Conservation (phyloP, 2,329 filamentous ascomycete species). For the Ophiosphaerella herpotricha region DNA sequence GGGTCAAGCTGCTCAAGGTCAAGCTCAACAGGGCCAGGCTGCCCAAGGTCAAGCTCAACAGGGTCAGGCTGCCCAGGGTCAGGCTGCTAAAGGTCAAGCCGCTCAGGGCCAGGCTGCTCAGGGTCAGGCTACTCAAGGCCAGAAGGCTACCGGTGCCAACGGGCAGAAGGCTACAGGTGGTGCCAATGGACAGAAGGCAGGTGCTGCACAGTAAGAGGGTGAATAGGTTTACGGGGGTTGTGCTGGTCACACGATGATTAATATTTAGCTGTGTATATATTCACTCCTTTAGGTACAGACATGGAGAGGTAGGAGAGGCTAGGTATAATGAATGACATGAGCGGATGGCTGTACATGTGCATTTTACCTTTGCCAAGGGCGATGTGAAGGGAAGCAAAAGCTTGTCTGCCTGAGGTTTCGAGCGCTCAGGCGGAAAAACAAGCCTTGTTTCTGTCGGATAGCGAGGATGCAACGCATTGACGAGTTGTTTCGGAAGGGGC, state of each 20-base stretch:
- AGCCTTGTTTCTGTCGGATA: background rate
- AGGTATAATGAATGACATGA: background rate
- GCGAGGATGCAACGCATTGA: too few species aligned
- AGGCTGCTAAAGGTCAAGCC: background rate
- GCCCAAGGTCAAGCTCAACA: background rate
- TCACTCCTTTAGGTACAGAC: background rate
- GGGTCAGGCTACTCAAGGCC: background rate
- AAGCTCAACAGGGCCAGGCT: too few species aligned
- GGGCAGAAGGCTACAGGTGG: background rate
- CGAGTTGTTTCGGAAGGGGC: background rate
- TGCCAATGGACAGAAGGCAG: background rate
- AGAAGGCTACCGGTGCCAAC: background rate
- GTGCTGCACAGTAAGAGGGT: background rate
- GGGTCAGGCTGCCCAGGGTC: constrained; percentile 2
- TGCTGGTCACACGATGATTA: constrained; percentile 3
- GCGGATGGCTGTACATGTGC: too few species aligned
- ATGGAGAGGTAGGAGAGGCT: background rate
- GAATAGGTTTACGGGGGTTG: background rate
- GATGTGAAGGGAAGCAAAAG: background rate
- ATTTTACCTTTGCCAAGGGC: background rate
- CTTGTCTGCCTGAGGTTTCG: constrained; percentile 21
- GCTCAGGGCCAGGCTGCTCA: background rate
- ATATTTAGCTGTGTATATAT: background rate
- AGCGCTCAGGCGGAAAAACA: constrained; percentile 22
- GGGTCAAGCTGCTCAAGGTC: background rate